Evolutionary conservation across 1,139 yeast genomes (phyloP), one percentile per base, ranked within the genome.

Genomic region (Kurtzmaniella natalensis): DNA sequence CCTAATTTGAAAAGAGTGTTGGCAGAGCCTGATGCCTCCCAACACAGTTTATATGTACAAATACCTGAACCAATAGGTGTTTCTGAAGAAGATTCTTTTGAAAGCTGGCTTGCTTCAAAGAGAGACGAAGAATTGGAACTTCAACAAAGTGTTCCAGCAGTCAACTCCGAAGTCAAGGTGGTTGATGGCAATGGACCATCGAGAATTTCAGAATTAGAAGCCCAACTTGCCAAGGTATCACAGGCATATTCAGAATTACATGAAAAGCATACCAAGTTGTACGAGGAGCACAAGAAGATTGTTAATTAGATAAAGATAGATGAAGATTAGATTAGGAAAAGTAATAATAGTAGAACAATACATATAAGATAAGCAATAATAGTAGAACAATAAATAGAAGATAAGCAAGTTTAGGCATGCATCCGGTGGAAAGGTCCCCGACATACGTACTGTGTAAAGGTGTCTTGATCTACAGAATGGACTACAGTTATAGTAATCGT

Each of bases 1-100:
- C 87, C 88, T 0, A 69, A 64, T 9, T 66, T 82, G 39, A 82
- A 81, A 53, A 69, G 89, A 51, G 74, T 72, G 1, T 51, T 81
- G 33, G 68, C 59, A 7, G 68, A 65, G 20, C 46, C 55, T 2
- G 71, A 70, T 21, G 61, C 73, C 7, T 45, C 53, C 7, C 70
- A 66, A 17, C 85, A 79, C 49, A 72, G 65, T 29, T 53, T 81
- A n/a, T 55, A 69, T 45, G 53, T 61, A 50, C 80, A 76, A 46
- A 59, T 73, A 22, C 53, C 66, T 22, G 44, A 45, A 30, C 34
- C 21, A 25, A 18, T 10, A 25, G 10, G 14, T 2, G 40, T 36
- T 4, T 32, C 27, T 4, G 43, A 40, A 1, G 44, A 35, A 1
- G 53, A 48, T 28, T n/a, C 17, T 3, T 35, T 68, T 40, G 58